Evolutionary conservation across 2,329 filamentous ascomycete species (phyloP), one percentile per base, ranked within the genome.

Genomic region (Trichoderma sp.): DNA sequence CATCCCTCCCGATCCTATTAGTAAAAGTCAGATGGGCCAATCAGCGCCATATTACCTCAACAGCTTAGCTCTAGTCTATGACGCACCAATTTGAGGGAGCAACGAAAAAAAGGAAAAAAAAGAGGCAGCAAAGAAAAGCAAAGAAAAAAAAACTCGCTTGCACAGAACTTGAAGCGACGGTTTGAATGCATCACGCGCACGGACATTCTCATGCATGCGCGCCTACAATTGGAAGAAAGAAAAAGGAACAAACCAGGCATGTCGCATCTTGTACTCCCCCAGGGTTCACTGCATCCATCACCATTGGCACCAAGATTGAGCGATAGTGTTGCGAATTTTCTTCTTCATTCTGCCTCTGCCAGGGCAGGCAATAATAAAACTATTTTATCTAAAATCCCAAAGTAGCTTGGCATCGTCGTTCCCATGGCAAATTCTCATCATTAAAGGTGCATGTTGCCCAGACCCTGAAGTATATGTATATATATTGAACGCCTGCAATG

Each of bases 401-500:
- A 43, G 34, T 60, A 60, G 9, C 28, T 51, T 51, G 56, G 66
- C 66, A 69, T 61, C 66, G 51, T 67, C 60, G 56, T 69, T 56
- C 36, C 66, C 66, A 60, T 61, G 56, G 58, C 36, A 43, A 60
- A 69, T 32, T 43, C n/a, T 69, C 53, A 60, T 68, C 65, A 68
- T 53, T 4, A 51, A 70, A 63, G 34, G 32, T 39, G 28, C 51
- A 57, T 53, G 43, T 58, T 53, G 71, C 71, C 71, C 36, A 47
- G 56, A 63, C 65, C 58, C 65, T 65, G 32, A 58, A 72, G 57
- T 72, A 57, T 72, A 72, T 72, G 63, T 60, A 60, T 60, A 60
- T 72, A 72, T 70, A 72, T 70, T 39, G 36, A 72, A 72, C 71
- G 71, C 71, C 71, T 60, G 60, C 60, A 65, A 72, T 72, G 67